phyloP scores from a whole-genome alignment of 163 green algal species.

The Chloromonas sp. region DNA sequence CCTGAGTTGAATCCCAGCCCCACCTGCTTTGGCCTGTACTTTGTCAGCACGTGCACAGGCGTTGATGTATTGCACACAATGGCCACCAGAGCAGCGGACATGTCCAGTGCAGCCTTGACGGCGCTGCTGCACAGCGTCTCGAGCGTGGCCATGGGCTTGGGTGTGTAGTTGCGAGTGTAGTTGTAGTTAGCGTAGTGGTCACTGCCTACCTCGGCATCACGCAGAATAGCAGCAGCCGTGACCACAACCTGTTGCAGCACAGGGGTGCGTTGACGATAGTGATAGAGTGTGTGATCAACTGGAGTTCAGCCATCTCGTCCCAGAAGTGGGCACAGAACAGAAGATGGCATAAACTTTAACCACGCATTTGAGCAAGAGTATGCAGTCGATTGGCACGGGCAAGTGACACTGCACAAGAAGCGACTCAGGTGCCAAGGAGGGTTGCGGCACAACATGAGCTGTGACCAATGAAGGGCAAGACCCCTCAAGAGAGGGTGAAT shows the following conservation, averaged over 20 bases:
- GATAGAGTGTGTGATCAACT: too few relatives aligned
- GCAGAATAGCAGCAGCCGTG: slow-evolving; percentile 53
- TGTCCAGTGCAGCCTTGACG: slow-evolving; percentile 24
- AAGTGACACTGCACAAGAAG: too few relatives aligned
- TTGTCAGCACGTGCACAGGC: slow-evolving; percentile 33
- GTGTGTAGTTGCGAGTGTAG: slow-evolving; percentile 39
- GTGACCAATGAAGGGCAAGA: too few relatives aligned
- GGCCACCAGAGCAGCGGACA: slow-evolving; percentile 26
- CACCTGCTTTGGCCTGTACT: slow-evolving; percentile 40
- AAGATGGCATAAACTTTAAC: too few relatives aligned
- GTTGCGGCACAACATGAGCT: too few relatives aligned
- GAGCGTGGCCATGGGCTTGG: slow-evolving; percentile 47
- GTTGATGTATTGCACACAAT: slow-evolving; percentile 28
- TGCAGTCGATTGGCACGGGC: too few relatives aligned
- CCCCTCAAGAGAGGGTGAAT: too few relatives aligned
- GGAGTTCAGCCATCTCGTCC: too few relatives aligned
- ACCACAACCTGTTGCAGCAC: slow-evolving; percentile 24
- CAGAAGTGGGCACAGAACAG: too few relatives aligned
- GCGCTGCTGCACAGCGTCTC: slow-evolving; percentile 27
- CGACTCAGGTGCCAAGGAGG: too few relatives aligned
- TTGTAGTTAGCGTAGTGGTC: slow-evolving; percentile 46
- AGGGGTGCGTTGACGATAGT: slow-evolving; percentile 2
- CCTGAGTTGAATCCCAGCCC: neutral
- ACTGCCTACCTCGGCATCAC: slow-evolving; percentile 50
- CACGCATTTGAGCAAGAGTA: too few relatives aligned